Evolutionary conservation across 495 filamentous ascomycete genomes (phyloP), one percentile per base, ranked within the genome.

Genomic region (Aspergillus heteromorphus): DNA sequence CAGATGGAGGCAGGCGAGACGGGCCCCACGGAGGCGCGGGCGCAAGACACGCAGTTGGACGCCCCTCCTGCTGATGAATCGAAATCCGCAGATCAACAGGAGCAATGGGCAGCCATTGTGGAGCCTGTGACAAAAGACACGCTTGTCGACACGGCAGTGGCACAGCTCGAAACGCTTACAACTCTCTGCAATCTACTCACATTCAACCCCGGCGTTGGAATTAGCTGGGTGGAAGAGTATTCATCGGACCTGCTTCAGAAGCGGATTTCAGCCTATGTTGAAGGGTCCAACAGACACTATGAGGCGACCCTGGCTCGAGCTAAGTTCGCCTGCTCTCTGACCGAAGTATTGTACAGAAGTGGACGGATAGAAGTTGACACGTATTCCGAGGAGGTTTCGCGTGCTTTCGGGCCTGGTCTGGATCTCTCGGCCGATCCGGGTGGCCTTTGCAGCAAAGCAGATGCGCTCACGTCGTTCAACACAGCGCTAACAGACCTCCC

Each of bases 71-170:
- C 56, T 21, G 47, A 36, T 13, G 55, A 61, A 17, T 8, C 63
- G 23, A 65, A 68, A 4, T 23, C 57, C 7, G 56, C 62, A 6
- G 66, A 70, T 1, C 67, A 73, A 51, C 73, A 79, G 40, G 81
- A 81, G 56, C 74, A 82, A 61, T 86, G 83, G 82, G 84, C 78
- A 16, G 74, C 74, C 1, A 74, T 89, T 29, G 70, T 82, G 9
- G 79, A 84, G 48, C 83, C 84, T 0, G 71, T 86, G 17, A 86
- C 83, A 2, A 77, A 81, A 29, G 72, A 77, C 25, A 78, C 83
- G 1, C 73, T 89, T 1, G 74, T 87, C 1, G 86, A 89, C 40
- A 87, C 84, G 1, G 73, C 79, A 2, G 66, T 84, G 23, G 84
- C 85, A 11, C 81, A 85, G 56, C 56, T 88, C 11, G 78, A 79